These are phyloP conservation scores for Dichotomopilus funicola DNA, from an alignment of 2,329 filamentous ascomycete species.

Conservation along the genomic window DNA sequence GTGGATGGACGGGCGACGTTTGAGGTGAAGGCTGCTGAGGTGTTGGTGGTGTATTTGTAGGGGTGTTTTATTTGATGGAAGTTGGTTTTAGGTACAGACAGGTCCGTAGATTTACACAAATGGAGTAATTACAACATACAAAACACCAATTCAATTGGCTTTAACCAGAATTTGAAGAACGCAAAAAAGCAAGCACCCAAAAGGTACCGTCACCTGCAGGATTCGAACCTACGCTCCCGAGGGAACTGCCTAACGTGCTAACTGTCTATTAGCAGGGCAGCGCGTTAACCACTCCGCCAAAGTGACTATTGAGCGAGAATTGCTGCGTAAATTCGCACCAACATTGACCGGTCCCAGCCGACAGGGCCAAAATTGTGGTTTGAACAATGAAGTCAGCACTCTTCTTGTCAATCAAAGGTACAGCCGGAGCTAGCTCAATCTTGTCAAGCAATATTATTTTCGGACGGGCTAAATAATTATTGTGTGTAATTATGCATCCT, in stretches of 20 bases:
- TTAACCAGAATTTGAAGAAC: not conserved
- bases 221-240: slow-evolving; percentile 20
- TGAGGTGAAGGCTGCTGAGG: slow-evolving; percentile 40
- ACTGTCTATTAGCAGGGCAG: slow-evolving; percentile 15
- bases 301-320: slow-evolving; percentile 3
- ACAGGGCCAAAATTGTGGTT: not conserved
- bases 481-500: no score
- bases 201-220: slow-evolving; percentile 17
- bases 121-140: not conserved
- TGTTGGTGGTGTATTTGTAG: slow-evolving; percentile 41
- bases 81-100: not conserved
- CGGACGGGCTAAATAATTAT: no score
- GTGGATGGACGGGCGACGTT: slow-evolving; percentile 34
- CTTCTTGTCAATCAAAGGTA: no score
- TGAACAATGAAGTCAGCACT: not conserved
- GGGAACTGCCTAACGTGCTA: slow-evolving; percentile 16
- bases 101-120: not conserved
- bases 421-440: no score
- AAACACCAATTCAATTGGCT: not conserved
- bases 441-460: no score
- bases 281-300: slow-evolving; percentile 21
- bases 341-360: not conserved
- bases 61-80: slow-evolving; percentile 4
- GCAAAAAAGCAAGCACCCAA: not conserved
- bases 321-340: not conserved